These are phyloP conservation scores for Ogataea pini DNA, from an alignment of 805 yeast genomes.

Conservation along the genomic window DNA sequence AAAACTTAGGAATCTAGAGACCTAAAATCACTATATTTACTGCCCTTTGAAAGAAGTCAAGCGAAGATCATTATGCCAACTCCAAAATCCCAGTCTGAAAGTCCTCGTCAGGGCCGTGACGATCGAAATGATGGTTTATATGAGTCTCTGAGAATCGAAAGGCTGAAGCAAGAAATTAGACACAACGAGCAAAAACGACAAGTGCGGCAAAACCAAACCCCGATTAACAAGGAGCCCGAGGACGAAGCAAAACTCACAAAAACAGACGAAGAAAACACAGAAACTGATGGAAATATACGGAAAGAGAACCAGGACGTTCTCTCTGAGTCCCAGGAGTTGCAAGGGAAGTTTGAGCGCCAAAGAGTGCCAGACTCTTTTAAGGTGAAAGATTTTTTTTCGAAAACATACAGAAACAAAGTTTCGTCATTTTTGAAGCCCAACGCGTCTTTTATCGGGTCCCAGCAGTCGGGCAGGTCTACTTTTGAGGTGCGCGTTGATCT, in stretches of 20 bases:
- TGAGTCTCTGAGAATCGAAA: constrained; percentile 13
- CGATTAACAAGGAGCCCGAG: background rate
- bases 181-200: constrained; percentile 3
- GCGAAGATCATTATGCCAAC: constrained; percentile 12
- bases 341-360: constrained; percentile 1
- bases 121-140: background rate
- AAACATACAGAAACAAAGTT: constrained; percentile 12
- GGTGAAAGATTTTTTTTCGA: constrained; percentile 24
- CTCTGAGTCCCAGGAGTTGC: background rate
- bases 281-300: background rate
- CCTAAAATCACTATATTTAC: too few relatives aligned
- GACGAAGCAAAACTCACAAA: background rate
- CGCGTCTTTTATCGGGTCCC: constrained; percentile 63
- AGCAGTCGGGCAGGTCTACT: constrained; percentile 63
- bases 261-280: background rate
- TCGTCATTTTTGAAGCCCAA: constrained; percentile 60
- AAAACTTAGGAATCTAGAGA: too few relatives aligned
- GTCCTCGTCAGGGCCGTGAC: background rate
- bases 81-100: constrained; percentile 6
- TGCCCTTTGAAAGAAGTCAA: too few relatives aligned
- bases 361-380: background rate
- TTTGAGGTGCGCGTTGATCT: constrained; percentile 71
- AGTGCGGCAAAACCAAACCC: background rate
- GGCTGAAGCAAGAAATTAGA: constrained; percentile 15
- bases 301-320: background rate